These are phyloP conservation scores for Phyllachora maydis DNA, from an alignment of 2,329 filamentous ascomycete genomes.

Conservation along the genomic window DNA sequence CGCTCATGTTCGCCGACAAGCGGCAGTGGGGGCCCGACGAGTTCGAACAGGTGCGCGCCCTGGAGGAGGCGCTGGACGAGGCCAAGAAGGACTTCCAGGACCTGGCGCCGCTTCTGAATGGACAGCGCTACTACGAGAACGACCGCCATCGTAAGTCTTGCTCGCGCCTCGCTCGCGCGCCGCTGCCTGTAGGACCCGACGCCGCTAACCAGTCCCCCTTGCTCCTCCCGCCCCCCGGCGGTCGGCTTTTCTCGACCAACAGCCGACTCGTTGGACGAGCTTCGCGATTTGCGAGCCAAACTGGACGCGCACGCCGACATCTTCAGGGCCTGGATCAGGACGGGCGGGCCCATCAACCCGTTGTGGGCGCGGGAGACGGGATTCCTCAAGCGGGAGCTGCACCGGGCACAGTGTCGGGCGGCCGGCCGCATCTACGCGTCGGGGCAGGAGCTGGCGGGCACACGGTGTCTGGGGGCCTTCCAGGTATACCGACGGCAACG, in stretches of 20 bases:
- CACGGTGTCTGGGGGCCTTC: slow-evolving; percentile 33
- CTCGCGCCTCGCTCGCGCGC: no score
- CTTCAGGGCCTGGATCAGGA: slow-evolving; percentile 31
- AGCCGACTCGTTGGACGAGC: slow-evolving; percentile 31
- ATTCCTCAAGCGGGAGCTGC: slow-evolving; percentile 25
- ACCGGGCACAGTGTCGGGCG: slow-evolving; percentile 35
- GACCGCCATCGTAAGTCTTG: slow-evolving; percentile 27
- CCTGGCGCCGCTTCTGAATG: slow-evolving; percentile 30
- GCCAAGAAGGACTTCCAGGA: slow-evolving; percentile 40
- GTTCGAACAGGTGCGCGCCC: slow-evolving; percentile 33
- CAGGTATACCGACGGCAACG: slow-evolving; percentile 29
- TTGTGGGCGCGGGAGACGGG: slow-evolving; percentile 32
- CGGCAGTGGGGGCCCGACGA: slow-evolving; percentile 36
- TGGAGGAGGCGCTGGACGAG: slow-evolving; percentile 34
- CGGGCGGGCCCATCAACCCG: slow-evolving; percentile 32
- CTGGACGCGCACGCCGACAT: slow-evolving; percentile 25
- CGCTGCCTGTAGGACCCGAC: no score
- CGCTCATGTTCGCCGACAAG: slow-evolving; percentile 34
- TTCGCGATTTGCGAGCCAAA: slow-evolving; percentile 20
- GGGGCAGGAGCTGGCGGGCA: no score
- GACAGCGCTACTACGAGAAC: slow-evolving; percentile 34
- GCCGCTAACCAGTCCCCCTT: no score
- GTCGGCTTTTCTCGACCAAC: no score
- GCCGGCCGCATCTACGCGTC: slow-evolving; percentile 30
- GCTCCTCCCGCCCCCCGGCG: background rate